A percentile compares a stretch with the other conserved stretches of the same genome.
Conservation (phyloP, 2,329 filamentous ascomycete genomes). For the Fusarium nurragi region DNA sequence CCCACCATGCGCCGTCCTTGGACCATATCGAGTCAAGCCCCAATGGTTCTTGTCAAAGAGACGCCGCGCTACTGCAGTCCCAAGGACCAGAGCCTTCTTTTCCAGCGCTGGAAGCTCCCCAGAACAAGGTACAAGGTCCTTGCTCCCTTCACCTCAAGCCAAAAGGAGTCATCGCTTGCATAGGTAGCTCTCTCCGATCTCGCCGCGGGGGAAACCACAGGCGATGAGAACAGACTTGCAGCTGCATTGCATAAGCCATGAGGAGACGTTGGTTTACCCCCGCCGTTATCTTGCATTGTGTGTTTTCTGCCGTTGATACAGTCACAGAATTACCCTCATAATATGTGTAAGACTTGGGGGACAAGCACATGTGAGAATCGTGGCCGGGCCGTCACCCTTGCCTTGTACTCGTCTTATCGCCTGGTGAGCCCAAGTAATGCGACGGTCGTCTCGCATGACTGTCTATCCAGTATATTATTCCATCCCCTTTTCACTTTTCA, state of each 20-base stretch:
- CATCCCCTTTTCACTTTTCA: conserved; percentile 18
- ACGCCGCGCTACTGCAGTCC: conserved; percentile 38
- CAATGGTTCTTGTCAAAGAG: conserved; percentile 18
- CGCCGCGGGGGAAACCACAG: conserved; percentile 35
- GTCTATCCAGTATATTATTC: conserved; percentile 10
- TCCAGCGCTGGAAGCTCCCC: conserved; percentile 39
- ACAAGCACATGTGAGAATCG: conserved; percentile 19
- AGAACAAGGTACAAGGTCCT: conserved; percentile 23
- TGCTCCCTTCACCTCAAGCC: conserved; percentile 22
- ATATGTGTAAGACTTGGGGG: conserved; percentile 39
- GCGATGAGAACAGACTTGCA: conserved; percentile 26
- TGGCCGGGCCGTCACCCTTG: conserved; percentile 24
- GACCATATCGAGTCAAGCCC: conserved; percentile 39
- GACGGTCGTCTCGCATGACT: conserved; percentile 32
- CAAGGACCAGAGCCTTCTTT: conserved; percentile 35
- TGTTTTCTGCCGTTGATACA: conserved; percentile 26
- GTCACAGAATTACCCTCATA: conserved; percentile 37
- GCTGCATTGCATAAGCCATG: conserved; percentile 16
- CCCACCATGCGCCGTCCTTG: conserved; percentile 15
- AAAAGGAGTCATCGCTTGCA: conserved; percentile 39
- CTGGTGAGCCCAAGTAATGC: conserved; percentile 20
- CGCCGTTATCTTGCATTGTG: conserved; percentile 31
- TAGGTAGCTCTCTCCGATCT: conserved; percentile 40
- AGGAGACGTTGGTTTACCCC: conserved; percentile 22
- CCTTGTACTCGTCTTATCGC: conserved; percentile 15